These are phyloP conservation scores for Fragaria ananassa DNA, from an alignment of 306 rosid species.

Conservation along the genomic window DNA sequence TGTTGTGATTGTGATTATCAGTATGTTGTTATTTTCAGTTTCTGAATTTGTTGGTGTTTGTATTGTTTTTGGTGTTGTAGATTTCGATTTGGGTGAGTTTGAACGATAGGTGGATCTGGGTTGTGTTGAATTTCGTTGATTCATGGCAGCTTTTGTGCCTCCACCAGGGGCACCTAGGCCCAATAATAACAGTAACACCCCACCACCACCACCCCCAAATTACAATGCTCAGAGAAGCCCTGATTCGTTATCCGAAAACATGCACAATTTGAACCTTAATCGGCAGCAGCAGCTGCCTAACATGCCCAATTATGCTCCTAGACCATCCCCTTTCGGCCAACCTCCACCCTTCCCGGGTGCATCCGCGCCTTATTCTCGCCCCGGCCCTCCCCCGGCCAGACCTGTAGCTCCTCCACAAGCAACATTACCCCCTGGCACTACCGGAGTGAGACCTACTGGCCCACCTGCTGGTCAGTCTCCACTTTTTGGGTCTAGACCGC, in stretches of 20 bases:
- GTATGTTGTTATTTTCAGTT: neutral
- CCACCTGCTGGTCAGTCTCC: slow-evolving; percentile 46
- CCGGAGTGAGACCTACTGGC: slow-evolving; percentile 39
- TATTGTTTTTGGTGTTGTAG: slow-evolving; percentile 9
- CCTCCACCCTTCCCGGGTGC: slow-evolving; percentile 49
- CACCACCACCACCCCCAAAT: slow-evolving; percentile 54
- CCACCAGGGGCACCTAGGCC: slow-evolving; percentile 98
- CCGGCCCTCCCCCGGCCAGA: slow-evolving; percentile 73
- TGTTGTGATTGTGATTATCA: neutral
- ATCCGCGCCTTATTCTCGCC: slow-evolving; percentile 52
- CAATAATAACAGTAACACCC: slow-evolving; percentile 28
- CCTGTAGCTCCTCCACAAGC: slow-evolving; percentile 44
- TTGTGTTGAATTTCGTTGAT: slow-evolving; percentile 34
- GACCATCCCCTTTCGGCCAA: slow-evolving; percentile 74
- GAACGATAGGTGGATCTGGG: slow-evolving; percentile 27
- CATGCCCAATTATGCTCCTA: slow-evolving; percentile 58
- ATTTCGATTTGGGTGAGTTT: slow-evolving; percentile 22
- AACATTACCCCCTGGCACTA: slow-evolving; percentile 34
- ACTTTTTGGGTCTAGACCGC: slow-evolving; percentile 45
- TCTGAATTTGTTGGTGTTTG: slow-evolving; percentile 4
- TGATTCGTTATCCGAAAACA: slow-evolving; percentile 51
- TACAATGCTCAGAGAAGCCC: slow-evolving; percentile 42
- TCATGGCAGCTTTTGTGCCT: slow-evolving; percentile 91
- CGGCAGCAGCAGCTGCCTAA: slow-evolving; percentile 43
- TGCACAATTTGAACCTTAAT: slow-evolving; percentile 75